These are phyloP conservation scores for Colletotrichum melonis DNA, from an alignment of 2,329 filamentous ascomycete species.

Conservation along the genomic window DNA sequence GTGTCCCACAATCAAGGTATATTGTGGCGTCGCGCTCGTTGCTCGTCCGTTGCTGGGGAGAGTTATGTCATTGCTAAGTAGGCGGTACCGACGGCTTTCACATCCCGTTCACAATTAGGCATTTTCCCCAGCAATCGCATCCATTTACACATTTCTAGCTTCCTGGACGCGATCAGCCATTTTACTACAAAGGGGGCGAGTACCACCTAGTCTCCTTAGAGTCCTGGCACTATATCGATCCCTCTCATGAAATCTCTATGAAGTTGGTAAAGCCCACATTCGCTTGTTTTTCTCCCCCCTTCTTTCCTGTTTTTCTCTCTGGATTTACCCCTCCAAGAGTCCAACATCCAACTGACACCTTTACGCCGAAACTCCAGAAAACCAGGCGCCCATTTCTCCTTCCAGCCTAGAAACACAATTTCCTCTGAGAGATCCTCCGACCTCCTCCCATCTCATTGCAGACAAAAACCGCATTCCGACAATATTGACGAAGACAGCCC, in stretches of 20 bases:
- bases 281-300: background rate
- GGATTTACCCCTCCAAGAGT: background rate
- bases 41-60: slow-evolving; percentile 28
- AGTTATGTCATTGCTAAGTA: slow-evolving; percentile 30
- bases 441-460: slow-evolving; percentile 31
- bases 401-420: slow-evolving; percentile 46
- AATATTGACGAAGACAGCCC: background rate
- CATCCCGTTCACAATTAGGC: background rate
- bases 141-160: background rate
- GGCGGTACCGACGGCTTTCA: slow-evolving; percentile 11
- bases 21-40: slow-evolving; percentile 12
- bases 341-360: slow-evolving; percentile 27
- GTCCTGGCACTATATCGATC: background rate
- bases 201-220: no score
- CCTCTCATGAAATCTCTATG: background rate
- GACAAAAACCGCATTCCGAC: slow-evolving; percentile 11
- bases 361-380: slow-evolving; percentile 38
- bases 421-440: slow-evolving; percentile 39
- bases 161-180: background rate
- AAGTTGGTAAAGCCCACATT: slow-evolving; percentile 25
- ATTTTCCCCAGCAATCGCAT: background rate
- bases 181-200: background rate
- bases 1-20: background rate
- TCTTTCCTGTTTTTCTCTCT: background rate
- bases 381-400: slow-evolving; percentile 45